These are phyloP conservation scores for Dalbergia cultrata DNA, from an alignment of 306 rosid genomes.

Conservation along the genomic window DNA sequence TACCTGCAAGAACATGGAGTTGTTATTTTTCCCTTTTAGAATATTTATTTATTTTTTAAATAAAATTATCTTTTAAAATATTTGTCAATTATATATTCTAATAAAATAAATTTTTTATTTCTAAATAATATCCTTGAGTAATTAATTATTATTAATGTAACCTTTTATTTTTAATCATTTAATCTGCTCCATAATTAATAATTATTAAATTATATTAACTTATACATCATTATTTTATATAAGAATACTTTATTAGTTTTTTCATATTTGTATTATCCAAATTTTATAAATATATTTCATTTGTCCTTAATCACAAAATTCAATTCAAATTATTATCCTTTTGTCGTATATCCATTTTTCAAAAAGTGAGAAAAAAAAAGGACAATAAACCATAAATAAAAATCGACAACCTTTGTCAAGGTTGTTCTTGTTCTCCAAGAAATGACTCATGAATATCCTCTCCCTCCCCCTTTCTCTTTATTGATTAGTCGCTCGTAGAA, in stretches of 20 bases:
- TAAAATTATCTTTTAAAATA: too few species aligned
- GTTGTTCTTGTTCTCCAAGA: slow-evolving; percentile 61
- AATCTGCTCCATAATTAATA: too few species aligned
- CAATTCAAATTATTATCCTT: background rate
- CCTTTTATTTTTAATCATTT: too few species aligned
- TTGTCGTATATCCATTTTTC: background rate
- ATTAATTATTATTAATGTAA: too few species aligned
- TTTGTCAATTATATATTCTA: too few species aligned
- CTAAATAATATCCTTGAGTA: too few species aligned
- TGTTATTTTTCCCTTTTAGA: background rate
- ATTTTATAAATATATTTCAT: background rate
- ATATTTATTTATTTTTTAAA: too few species aligned
- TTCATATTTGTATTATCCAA: too few species aligned
- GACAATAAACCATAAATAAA: background rate
- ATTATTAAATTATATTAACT: too few species aligned
- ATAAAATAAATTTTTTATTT: too few species aligned
- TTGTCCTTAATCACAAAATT: slow-evolving; percentile 3
- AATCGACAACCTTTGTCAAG: background rate
- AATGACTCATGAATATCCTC: slow-evolving; percentile 40
- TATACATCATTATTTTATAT: too few species aligned
- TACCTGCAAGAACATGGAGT: background rate
- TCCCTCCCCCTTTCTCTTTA: background rate
- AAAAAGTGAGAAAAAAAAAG: background rate
- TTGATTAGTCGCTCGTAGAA: background rate
- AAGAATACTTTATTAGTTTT: too few species aligned